These are phyloP conservation scores for Fraxinus sp. DNA, from an alignment of 305 asterid genomes.

Conservation along the genomic window DNA sequence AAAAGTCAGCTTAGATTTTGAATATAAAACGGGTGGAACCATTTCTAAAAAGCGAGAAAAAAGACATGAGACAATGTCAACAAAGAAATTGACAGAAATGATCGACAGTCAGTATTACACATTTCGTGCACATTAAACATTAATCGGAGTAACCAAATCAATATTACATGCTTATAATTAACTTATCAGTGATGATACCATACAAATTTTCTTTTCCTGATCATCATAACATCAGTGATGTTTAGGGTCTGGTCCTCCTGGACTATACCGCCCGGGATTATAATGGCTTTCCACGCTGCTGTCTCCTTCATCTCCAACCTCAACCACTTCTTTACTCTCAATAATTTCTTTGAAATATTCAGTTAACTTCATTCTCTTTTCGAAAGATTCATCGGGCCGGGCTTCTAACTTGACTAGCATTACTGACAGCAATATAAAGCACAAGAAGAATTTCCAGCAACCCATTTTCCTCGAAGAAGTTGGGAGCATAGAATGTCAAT, in stretches of 20 bases:
- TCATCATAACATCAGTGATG: conserved; percentile 21
- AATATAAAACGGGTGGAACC: not conserved
- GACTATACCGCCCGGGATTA: conserved; percentile 15
- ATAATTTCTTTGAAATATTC: conserved; percentile 10
- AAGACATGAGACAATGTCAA: not conserved
- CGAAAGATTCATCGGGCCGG: not conserved
- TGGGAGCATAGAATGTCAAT: not conserved
- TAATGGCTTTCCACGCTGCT: not conserved
- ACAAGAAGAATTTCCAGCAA: conserved; percentile 15
- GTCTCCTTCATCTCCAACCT: not conserved
- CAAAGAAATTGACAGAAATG: too few species aligned
- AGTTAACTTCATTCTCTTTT: not conserved
- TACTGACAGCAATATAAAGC: conserved; percentile 14
- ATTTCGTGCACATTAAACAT: not conserved
- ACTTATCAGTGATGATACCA: not conserved
- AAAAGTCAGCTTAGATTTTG: not conserved
- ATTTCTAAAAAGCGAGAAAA: not conserved
- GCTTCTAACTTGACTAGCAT: conserved; percentile 14
- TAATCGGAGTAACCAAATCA: not conserved
- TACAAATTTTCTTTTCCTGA: not conserved
- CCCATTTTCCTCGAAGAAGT: not conserved
- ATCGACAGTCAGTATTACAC: not conserved
- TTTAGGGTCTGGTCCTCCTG: conserved; percentile 38
- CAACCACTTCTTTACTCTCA: not conserved
- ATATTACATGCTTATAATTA: not conserved